These are phyloP conservation scores for Pugionium dolabratum DNA, from an alignment of 345 rosid species.

Conservation along the genomic window DNA sequence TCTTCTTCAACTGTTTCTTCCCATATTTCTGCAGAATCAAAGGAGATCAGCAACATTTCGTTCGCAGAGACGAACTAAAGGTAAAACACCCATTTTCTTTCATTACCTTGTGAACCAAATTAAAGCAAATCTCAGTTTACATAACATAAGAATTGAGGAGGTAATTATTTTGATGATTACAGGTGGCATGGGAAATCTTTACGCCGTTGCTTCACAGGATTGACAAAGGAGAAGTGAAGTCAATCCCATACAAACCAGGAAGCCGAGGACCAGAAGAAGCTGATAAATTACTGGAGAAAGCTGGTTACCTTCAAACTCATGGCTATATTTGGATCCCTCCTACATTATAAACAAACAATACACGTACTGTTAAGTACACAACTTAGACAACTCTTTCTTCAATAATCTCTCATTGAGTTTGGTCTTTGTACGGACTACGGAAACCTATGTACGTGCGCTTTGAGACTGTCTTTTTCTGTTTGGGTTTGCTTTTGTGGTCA, in stretches of 20 bases:
- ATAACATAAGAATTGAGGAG: too few species aligned
- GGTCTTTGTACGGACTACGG: conserved; percentile 30
- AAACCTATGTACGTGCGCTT: conserved; percentile 16
- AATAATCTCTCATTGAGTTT: conserved; percentile 13
- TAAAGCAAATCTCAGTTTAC: too few species aligned
- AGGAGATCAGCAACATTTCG: conserved; percentile 99
- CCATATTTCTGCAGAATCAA: conserved; percentile 56
- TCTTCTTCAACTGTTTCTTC: background rate
- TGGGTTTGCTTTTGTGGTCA: conserved; percentile 6
- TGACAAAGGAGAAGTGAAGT: conserved; percentile 69
- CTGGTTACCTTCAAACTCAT: conserved; percentile 89
- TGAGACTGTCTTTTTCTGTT: background rate
- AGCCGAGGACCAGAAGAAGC: conserved; percentile 94
- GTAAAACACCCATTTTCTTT: conserved; percentile 33
- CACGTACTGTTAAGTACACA: background rate
- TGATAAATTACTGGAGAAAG: conserved; percentile 68
- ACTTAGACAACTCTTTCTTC: background rate
- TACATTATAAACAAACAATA: conserved; percentile 31
- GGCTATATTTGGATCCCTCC: conserved; percentile 99
- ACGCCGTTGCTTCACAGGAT: conserved; percentile 93
- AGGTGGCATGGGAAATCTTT: conserved; percentile 99
- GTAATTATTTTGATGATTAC: background rate
- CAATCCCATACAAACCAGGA: conserved; percentile 70
- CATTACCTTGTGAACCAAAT: too few species aligned
- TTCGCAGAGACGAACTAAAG: conserved; percentile 96